Percentiles rank a stretch among this genome's conserved stretches.
phyloP scores from a whole-genome alignment of 148 eudicot species.

The Arbutus unedo region DNA sequence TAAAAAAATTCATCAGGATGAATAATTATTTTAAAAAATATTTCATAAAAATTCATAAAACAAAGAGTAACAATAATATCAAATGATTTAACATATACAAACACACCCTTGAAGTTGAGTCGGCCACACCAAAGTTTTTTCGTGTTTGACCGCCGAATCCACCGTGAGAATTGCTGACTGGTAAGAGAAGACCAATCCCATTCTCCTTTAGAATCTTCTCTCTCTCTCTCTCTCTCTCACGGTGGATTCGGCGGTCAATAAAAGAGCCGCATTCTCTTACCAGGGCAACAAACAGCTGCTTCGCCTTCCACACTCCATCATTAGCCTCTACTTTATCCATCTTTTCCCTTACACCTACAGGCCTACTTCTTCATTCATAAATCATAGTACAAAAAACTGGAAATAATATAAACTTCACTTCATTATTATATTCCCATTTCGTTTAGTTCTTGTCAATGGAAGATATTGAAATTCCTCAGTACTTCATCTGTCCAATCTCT shows the following conservation, averaged over 20 bases:
- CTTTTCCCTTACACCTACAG: background rate
- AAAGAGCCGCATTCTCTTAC: slow-evolving; percentile 27
- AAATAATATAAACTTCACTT: background rate
- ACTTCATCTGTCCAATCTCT: slow-evolving; percentile 51
- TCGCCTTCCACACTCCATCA: background rate
- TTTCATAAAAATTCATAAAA: too few relatives aligned
- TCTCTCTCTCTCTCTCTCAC: background rate
- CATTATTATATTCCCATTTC: background rate
- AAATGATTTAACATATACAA: too few relatives aligned
- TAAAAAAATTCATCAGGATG: too few relatives aligned
- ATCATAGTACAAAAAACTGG: background rate
- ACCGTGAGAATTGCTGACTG: slow-evolving; percentile 19
- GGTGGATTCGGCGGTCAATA: background rate
- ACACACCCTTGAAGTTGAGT: too few relatives aligned
- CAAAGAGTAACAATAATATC: too few relatives aligned
- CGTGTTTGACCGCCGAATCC: slow-evolving; percentile 18
- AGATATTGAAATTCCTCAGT: slow-evolving; percentile 38
- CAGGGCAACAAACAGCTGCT: background rate
- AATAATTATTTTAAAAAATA: too few relatives aligned
- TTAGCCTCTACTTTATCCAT: slow-evolving; percentile 3
- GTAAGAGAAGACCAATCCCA: slow-evolving; percentile 15
- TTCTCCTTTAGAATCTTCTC: background rate
- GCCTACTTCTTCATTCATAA: background rate
- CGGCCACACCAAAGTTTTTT: background rate
- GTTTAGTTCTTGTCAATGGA: slow-evolving; percentile 23